Conservation (phyloP, 2,329 filamentous ascomycete genomes). For the Xylaria sp. region DNA sequence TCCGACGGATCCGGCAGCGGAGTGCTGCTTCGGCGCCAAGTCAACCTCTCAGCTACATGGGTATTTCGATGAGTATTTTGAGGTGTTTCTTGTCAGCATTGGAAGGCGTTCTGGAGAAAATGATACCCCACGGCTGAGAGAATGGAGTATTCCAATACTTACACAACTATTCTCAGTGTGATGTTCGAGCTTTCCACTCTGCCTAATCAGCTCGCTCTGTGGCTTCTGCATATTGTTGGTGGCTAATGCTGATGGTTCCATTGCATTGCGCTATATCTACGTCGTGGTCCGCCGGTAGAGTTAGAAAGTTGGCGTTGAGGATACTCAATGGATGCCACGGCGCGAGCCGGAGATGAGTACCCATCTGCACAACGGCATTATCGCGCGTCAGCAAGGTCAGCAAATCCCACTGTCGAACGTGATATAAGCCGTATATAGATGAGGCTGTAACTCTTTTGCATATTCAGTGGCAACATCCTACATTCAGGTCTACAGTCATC, state of each 20-base stretch:
- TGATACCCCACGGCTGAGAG: constrained; percentile 44
- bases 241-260: constrained; percentile 8
- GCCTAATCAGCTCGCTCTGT: background rate
- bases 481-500: constrained; percentile 6
- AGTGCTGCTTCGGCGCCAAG: constrained; percentile 6
- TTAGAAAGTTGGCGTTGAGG: background rate
- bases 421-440: constrained; percentile 14
- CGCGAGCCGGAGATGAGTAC: constrained; percentile 1
- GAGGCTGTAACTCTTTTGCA: constrained; percentile 14
- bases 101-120: constrained; percentile 43
- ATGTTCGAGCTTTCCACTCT: constrained; percentile 9
- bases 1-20: constrained; percentile 19
- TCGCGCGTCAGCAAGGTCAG: constrained; percentile 10
- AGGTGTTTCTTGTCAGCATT: constrained; percentile 31
- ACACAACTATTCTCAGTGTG: constrained; percentile 7
- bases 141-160: constrained; percentile 27
- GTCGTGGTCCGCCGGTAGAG: constrained; percentile 3
- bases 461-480: constrained; percentile 11
- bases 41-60: constrained; percentile 1
- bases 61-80: constrained; percentile 19
- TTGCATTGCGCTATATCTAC: constrained; percentile 7
- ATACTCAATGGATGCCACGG: constrained; percentile 1
- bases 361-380: constrained; percentile 1
- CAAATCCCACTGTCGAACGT: constrained; percentile 9
- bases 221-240: constrained; percentile 10